Conservation (phyloP, 495 filamentous ascomycete species). For the Parathielavia hyrcaniae region DNA sequence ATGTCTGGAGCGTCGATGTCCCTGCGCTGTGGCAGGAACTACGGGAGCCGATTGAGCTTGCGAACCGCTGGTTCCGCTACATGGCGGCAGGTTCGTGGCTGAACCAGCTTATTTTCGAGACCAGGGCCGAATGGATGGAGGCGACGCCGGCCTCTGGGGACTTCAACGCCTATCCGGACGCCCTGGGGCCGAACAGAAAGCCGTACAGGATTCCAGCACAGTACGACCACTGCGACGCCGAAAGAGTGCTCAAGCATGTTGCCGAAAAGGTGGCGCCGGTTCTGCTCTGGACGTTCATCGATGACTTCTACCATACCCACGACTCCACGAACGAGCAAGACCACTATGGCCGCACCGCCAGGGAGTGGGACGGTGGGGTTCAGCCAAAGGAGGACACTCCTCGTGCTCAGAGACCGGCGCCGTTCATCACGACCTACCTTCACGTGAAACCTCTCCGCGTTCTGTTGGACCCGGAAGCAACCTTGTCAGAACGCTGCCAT, state of each 20-base stretch:
- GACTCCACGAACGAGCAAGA: background rate
- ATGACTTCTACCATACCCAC: background rate
- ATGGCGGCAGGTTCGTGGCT: constrained; percentile 1
- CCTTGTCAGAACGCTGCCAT: constrained; percentile 7
- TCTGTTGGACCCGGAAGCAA: constrained; percentile 5
- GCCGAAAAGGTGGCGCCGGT: background rate
- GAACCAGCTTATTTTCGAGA: background rate
- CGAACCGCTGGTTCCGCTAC: constrained; percentile 6
- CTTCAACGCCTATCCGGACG: background rate
- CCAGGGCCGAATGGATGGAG: background rate
- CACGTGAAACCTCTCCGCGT: constrained; percentile 8
- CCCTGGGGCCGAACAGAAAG: background rate
- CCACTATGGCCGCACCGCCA: background rate
- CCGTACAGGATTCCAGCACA: background rate
- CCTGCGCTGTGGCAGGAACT: constrained; percentile 1
- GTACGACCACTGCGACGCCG: background rate
- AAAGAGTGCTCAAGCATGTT: background rate
- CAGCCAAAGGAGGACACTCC: background rate
- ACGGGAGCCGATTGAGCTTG: background rate
- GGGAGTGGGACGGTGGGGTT: background rate
- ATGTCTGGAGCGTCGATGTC: constrained; percentile 14
- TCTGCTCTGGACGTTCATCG: constrained; percentile 6
- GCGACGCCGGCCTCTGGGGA: background rate
- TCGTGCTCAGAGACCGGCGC: background rate
- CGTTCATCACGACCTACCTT: background rate